Conservation (phyloP, 331 rosid genomes). For the Telfairia occidentalis region DNA sequence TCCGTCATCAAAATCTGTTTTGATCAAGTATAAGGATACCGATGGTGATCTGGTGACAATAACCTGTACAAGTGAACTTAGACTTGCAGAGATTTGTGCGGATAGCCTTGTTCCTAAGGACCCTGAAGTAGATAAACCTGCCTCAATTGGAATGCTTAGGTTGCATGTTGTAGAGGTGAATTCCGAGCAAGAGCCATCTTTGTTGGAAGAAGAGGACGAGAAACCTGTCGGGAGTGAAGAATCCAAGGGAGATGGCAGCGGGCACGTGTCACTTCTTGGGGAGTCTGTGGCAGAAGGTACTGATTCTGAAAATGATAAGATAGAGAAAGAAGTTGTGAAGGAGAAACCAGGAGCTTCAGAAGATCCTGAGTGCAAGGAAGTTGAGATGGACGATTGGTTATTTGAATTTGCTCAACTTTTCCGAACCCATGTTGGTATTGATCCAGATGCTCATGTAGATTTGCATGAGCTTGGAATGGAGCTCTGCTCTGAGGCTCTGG, state of each 20-base stretch:
- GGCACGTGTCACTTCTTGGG: slow-evolving; percentile 51
- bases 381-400: slow-evolving; percentile 98
- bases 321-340: slow-evolving; percentile 48
- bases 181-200: slow-evolving; percentile 85
- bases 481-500: slow-evolving; percentile 95
- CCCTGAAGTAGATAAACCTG: slow-evolving; percentile 39
- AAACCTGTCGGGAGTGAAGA: slow-evolving; percentile 52
- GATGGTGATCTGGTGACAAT: slow-evolving; percentile 95
- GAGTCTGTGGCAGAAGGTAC: slow-evolving; percentile 52
- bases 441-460: slow-evolving; percentile 88
- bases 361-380: slow-evolving; percentile 72
- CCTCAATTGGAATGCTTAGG: slow-evolving; percentile 56
- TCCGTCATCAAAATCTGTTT: slow-evolving; percentile 73
- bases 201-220: slow-evolving; percentile 86
- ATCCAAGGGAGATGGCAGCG: slow-evolving; percentile 60
- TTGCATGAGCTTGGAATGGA: slow-evolving; percentile 98
- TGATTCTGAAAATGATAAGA: slow-evolving; percentile 42
- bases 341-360: slow-evolving; percentile 47
- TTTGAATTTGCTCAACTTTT: slow-evolving; percentile 94
- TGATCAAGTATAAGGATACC: slow-evolving; percentile 77
- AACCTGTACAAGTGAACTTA: slow-evolving; percentile 73
- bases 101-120: slow-evolving; percentile 45
- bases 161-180: slow-evolving; percentile 81
- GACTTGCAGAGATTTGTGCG: slow-evolving; percentile 65
- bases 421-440: slow-evolving; percentile 90